Percentiles rank a stretch among this genome's conserved stretches.
phyloP scores from a whole-genome alignment of 1,139 yeast species.

The Kodamaea ohmeri region DNA sequence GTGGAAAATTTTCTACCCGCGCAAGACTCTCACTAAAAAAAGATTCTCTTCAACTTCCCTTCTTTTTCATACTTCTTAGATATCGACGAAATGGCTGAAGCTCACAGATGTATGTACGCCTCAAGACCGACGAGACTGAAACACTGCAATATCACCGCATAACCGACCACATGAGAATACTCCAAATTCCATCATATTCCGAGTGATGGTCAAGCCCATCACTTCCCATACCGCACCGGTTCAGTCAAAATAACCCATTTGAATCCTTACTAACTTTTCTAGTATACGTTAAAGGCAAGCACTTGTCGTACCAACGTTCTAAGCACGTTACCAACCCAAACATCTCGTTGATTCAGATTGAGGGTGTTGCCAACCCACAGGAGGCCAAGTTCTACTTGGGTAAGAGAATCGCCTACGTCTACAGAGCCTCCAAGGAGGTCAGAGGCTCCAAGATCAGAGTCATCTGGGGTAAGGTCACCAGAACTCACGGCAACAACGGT shows the following conservation, averaged over 20 bases:
- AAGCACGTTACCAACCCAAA: conserved; percentile 98
- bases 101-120: conserved; percentile 92
- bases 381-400: conserved; percentile 99
- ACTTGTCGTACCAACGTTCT: conserved; percentile 99
- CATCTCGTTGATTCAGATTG: conserved; percentile 93
- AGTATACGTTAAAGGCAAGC: conserved; percentile 99
- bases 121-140: too few species aligned
- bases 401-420: conserved; percentile 98
- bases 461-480: conserved; percentile 98
- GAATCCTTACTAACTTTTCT: conserved; percentile 42
- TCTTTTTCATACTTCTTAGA: conserved; percentile 12
- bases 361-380: conserved; percentile 87
- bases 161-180: neutral
- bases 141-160: too few species aligned
- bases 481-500: conserved; percentile 99
- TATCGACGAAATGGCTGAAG: conserved; percentile 74
- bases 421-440: conserved; percentile 97
- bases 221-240: too few species aligned
- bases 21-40: conserved; percentile 5
- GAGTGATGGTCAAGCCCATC: too few species aligned
- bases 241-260: too few species aligned
- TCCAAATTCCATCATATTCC: too few species aligned
- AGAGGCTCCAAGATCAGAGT: conserved; percentile 99
- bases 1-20: conserved; percentile 6
- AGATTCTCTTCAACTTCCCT: conserved; percentile 7